Base-by-base conservation (phyloP, 176 grass and related monocot species). In the Rhynchospora pubera region DNA sequence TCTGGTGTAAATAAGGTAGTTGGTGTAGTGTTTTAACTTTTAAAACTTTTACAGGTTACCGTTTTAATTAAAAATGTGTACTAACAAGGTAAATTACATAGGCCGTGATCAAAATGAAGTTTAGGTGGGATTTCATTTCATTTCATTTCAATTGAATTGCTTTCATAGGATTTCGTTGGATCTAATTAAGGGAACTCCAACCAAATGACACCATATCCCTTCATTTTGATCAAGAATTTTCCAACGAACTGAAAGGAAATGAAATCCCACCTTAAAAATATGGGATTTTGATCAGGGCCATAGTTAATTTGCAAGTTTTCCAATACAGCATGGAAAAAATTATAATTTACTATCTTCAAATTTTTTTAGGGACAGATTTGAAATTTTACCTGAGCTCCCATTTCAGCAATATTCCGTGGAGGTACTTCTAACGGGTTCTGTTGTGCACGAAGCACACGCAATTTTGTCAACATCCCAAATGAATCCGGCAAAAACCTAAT, bases 391-490 rank as follows among this genome's bases (percentile, higher is more conserved):
- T 99, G 91, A 91, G 97, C 92, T 62, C 91, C 93, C 86, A 83
- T 90, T 57, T 93, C 91, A 84, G 97, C 91, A 80, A 91, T 77
- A 64, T 93, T 81, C 82, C 97, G 96, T 74, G 93, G 97, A 79
- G 97, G 97, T 65, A 99, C 69, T 44, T 99, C 93, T 58, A 99
- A 85, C 67, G 97, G 97, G 78, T 99, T 99, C 85, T 99, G 93
- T 89, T 99, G 87, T 14, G 86, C 91, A 58, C 78, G 86, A 86
- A 99, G 97, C 44, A 99, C 80, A 24, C 53, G 85, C 32, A 99
- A 89, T 65, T 68, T 86, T 59, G 85, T 78, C 57, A 99, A 79
- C 63, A 86, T 85, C 65, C 86, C 89, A 82, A 99, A 95, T 57
- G 97, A 95, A 77, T 99, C 93, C 10, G 97, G 97, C 79, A 99